Evolutionary conservation across 2,329 filamentous ascomycete genomes (phyloP).

Genomic region (Apiospora pterosperma): DNA sequence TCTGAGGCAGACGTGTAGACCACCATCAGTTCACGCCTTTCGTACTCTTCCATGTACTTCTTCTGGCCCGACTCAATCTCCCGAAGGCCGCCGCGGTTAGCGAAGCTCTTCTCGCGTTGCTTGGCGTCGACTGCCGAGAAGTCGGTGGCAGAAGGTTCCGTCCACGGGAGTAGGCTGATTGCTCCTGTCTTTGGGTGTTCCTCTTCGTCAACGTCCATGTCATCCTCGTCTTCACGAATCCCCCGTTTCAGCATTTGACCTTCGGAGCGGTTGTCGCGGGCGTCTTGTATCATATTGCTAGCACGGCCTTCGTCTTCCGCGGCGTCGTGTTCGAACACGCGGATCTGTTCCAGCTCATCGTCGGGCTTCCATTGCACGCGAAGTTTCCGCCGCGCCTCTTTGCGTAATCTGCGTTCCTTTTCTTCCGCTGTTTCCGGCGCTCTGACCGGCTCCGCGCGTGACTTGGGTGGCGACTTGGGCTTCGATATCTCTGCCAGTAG

Average conservation of each 20-base stretch:
- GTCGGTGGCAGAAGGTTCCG: conserved; percentile 43
- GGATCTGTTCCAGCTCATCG: conserved; percentile 61
- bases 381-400: conserved; percentile 67
- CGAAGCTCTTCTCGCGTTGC: conserved; percentile 44
- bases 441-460: conserved; percentile 41
- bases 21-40: conserved; percentile 59
- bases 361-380: conserved; percentile 70
- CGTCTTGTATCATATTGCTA: conserved; percentile 67
- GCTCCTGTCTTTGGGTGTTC: conserved; percentile 44
- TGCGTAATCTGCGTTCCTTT: conserved; percentile 64
- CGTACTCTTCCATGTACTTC: conserved; percentile 51
- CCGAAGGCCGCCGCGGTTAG: conserved; percentile 51
- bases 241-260: conserved; percentile 63
- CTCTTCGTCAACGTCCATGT: conserved; percentile 52
- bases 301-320: conserved; percentile 67
- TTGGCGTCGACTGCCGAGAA: conserved; percentile 45
- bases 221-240: conserved; percentile 54
- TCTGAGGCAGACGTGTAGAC: conserved; percentile 52
- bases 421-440: conserved; percentile 65
- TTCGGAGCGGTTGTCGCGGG: conserved; percentile 69
- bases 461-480: conserved; percentile 46
- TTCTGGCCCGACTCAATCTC: conserved; percentile 53
- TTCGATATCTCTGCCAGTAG: conserved; percentile 50
- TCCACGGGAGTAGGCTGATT: conserved; percentile 50
- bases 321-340: conserved; percentile 69